Evolutionary conservation across 305 asterid species (phyloP), one percentile per base, ranked within the genome.

Genomic region (Solanum aculeatissimum): DNA sequence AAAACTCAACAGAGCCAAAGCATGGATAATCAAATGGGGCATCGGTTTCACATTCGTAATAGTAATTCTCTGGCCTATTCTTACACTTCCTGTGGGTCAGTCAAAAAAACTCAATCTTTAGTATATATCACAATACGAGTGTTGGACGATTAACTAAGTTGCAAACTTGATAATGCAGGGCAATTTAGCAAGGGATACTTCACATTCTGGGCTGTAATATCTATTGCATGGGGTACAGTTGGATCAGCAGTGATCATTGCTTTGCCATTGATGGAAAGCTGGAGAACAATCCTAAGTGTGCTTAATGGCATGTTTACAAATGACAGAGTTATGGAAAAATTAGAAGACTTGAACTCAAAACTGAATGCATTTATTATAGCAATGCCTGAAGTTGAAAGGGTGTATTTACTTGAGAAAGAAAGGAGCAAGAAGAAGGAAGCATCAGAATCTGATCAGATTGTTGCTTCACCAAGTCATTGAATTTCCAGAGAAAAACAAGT

Each of bases 1-100:
- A 82, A 95, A 92, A 88, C 88, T 93, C 83, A 86, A 63, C 6
- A 79, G 87, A 12, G 96, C 99, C n/a, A 95, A 90, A 88, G 84
- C 88, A 63, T 94, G 98, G 98, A 94, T 95, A 72, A 65, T 95
- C 75, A 94, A 91, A 90, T 93, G 99, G 99, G 99, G 98, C 6
- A 87, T 93, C 83, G 94, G 98, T 57, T 93, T 95, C 85, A 93
- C 98, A 35, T 2, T 90, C 27, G 86, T 92, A 21, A 95, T 95
- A 83, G 93, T 84, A 54, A 86, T 95, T 15, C 32, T 94, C 12
- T 95, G 98, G 98, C 97, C 98, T 87, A 84, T 90, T 83, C 95
- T 95, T 38, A 92, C 97, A 53, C 97, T 95, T 83, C 98, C 98
- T 27, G 98, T 97, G 27, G 91, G 98, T 92, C 89, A 86, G 60